phyloP scores from a whole-genome alignment of 2,329 filamentous ascomycete genomes.

The Aspergillus sp. region DNA sequence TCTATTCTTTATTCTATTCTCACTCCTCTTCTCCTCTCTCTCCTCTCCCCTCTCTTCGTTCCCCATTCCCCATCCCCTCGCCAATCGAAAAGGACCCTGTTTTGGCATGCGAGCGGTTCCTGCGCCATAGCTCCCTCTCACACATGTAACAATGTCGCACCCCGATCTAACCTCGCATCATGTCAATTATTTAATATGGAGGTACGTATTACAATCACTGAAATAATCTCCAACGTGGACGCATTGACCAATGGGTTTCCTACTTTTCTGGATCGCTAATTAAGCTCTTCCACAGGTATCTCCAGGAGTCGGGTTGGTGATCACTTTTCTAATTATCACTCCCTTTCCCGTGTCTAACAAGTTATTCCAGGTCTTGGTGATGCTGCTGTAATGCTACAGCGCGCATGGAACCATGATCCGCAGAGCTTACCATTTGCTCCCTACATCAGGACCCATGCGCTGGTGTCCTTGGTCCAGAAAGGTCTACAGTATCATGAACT shows the following conservation, averaged over 20 bases:
- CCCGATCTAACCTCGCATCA: constrained; percentile 48
- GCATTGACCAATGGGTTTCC: too few relatives aligned
- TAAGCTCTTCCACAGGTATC: constrained; percentile 36
- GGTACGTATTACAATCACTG: constrained; percentile 38
- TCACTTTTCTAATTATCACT: constrained; percentile 1
- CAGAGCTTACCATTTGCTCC: constrained; percentile 56
- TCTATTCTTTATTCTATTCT: constrained; percentile 5
- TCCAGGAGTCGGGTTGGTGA: constrained; percentile 49
- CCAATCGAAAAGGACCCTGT: constrained; percentile 18
- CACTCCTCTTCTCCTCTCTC: constrained; percentile 10
- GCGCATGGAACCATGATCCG: constrained; percentile 57
- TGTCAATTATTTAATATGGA: constrained; percentile 64
- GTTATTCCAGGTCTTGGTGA: constrained; percentile 47
- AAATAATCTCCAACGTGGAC: too few relatives aligned
- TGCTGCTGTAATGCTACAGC: constrained; percentile 54
- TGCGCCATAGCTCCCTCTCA: constrained; percentile 27
- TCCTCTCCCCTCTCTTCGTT: constrained; percentile 1
- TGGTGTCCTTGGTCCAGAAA: constrained; percentile 58
- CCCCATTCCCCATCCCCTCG: background rate
- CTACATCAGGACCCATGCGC: constrained; percentile 52
- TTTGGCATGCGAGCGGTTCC: constrained; percentile 21
- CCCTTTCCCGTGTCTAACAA: constrained; percentile 8
- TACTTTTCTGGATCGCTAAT: constrained; percentile 6
- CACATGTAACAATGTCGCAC: constrained; percentile 40
- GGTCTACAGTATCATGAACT: constrained; percentile 51